Evolutionary conservation across 2,329 filamentous ascomycete species (phyloP).

Genomic region (Macroventuria anomochaeta): DNA sequence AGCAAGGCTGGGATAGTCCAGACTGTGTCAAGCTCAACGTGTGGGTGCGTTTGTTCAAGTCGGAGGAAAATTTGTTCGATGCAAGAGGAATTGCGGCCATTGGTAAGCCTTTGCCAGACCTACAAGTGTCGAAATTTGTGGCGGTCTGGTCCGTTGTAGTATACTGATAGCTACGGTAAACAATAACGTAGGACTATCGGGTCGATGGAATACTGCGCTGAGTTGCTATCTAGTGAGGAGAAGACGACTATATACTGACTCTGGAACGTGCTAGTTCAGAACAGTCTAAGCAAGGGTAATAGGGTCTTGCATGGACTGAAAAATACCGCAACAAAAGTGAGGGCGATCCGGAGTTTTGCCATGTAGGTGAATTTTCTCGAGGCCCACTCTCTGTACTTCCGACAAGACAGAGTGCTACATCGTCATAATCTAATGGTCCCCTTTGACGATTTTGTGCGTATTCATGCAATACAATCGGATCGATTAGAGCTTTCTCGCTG

Average conservation of each 20-base stretch:
- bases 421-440: neutral
- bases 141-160: no score
- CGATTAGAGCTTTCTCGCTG: neutral
- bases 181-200: no score
- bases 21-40: conserved; percentile 2
- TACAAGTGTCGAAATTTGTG: neutral
- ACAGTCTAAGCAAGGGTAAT: no score
- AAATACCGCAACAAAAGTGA: no score
- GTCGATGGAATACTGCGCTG: no score
- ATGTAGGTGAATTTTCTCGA: neutral
- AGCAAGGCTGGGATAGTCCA: neutral
- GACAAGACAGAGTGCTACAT: neutral
- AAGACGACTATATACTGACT: no score
- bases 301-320: no score
- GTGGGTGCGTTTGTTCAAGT: neutral
- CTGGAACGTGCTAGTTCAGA: no score
- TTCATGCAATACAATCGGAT: neutral
- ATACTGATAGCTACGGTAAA: no score
- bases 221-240: no score
- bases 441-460: neutral
- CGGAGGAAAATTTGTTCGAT: neutral
- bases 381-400: neutral
- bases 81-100: neutral
- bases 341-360: neutral
- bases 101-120: neutral